phyloP scores from a whole-genome alignment of 1,284 basidiomycete genomes.

The Apiotrichum domesticum region DNA sequence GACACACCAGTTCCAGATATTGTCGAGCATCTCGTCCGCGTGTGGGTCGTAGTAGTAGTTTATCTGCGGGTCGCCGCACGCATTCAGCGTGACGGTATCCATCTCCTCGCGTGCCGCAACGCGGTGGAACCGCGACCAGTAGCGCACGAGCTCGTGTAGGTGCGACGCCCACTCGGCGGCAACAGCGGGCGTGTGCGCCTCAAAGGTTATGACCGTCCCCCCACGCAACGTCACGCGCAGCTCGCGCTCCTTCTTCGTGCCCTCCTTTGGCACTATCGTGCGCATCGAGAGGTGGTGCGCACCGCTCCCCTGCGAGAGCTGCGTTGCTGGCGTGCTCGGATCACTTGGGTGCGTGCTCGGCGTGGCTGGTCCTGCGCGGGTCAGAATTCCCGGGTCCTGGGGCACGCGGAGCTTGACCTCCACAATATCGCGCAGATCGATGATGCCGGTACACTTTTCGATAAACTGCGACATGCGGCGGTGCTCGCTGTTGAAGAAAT shows the following conservation, averaged over 20 bases:
- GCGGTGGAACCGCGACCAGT: conserved; percentile 38
- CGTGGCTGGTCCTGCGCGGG: conserved; percentile 25
- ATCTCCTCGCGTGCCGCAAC: conserved; percentile 42
- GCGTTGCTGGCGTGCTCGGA: not conserved
- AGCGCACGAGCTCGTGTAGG: conserved; percentile 26
- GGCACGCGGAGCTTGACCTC: conserved; percentile 16
- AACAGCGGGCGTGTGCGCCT: conserved; percentile 25
- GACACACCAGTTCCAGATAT: conserved; percentile 46
- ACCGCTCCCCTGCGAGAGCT: not conserved
- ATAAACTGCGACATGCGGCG: conserved; percentile 30
- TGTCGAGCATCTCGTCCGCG: conserved; percentile 6
- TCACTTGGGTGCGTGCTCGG: conserved; percentile 34
- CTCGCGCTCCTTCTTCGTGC: conserved; percentile 12
- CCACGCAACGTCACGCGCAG: conserved; percentile 30
- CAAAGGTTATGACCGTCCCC: conserved; percentile 1
- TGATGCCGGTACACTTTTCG: conserved; percentile 27
- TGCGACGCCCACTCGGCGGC: conserved; percentile 41
- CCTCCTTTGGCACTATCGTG: not conserved
- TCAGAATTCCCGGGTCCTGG: conserved; percentile 1
- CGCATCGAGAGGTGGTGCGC: not conserved
- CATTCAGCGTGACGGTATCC: conserved; percentile 25
- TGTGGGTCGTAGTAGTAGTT: not conserved
- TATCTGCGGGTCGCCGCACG: not conserved
- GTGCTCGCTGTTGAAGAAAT: conserved; percentile 29
- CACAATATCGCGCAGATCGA: conserved; percentile 39